A percentile compares a stretch with the other conserved stretches of the same genome.
phyloP scores from a whole-genome alignment of 2,329 filamentous ascomycete genomes.

The Microsporum ferrugineum region DNA sequence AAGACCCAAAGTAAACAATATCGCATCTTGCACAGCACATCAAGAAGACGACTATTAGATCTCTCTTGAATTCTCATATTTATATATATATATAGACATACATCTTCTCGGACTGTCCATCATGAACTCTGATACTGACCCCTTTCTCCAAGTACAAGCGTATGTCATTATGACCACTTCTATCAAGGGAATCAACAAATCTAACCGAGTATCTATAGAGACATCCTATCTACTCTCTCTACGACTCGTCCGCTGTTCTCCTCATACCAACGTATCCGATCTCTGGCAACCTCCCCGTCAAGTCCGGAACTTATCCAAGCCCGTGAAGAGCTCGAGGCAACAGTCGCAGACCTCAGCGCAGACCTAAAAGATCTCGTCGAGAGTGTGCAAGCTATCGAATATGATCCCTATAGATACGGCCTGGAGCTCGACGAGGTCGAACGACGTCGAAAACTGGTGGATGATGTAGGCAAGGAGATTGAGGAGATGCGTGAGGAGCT shows the following conservation, averaged over 20 bases:
- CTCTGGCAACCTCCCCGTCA: constrained; percentile 57
- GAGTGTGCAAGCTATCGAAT: constrained; percentile 76
- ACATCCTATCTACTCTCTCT: constrained; percentile 74
- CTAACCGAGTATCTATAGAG: constrained; percentile 42
- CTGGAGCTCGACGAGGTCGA: constrained; percentile 71
- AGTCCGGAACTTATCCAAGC: constrained; percentile 60
- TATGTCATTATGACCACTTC: constrained; percentile 17
- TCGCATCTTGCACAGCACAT: background rate
- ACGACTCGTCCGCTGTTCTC: constrained; percentile 77
- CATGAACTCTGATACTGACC: constrained; percentile 27
- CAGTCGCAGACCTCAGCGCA: constrained; percentile 61
- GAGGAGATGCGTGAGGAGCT: constrained; percentile 83
- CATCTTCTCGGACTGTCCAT: constrained; percentile 13
- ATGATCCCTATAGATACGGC: constrained; percentile 76
- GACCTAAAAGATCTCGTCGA: constrained; percentile 83
- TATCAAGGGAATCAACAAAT: background rate
- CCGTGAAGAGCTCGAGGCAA: constrained; percentile 65
- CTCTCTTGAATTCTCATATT: too few relatives aligned
- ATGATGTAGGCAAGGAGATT: constrained; percentile 79
- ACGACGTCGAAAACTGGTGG: constrained; percentile 68
- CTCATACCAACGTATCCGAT: constrained; percentile 91
- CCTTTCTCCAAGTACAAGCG: constrained; percentile 40
- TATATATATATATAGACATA: background rate
- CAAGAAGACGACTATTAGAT: background rate
- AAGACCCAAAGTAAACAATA: background rate